Base-by-base conservation (phyloP, 768 basidiomycete species). In the Boletus rufocinnamomeus region DNA sequence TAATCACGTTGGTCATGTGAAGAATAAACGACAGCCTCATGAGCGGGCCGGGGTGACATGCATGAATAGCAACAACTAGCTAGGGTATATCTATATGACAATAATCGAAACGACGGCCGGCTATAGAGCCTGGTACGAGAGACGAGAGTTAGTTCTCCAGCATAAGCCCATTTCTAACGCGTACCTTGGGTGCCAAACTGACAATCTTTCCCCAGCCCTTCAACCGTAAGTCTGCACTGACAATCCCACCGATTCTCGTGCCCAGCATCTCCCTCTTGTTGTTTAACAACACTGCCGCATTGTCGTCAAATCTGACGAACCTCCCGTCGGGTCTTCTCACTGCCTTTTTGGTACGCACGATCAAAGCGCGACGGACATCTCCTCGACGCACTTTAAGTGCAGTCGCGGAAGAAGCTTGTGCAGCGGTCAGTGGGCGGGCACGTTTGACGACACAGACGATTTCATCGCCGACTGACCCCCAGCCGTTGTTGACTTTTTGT, bases 181-280 rank as follows among this genome's bases (percentile, higher is more conserved):
- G 14, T 54, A 94, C 95, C 80, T 93, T 93, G 52, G 94, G 94
- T 63, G 95, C 95, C 67, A 97, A 73, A 75, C 88, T 89, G 55
- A 92, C 86, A 63, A 98, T 91, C 76, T 98, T 97, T 8, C 90
- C 87, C 95, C 95, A 98, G 1, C 94, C 93, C 71, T 92, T 89
- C 82, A 91, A 82, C 61, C 93, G 80, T 72, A 98, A 71, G 66
- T 97, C 95, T 0, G 91, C 90, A 59, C 91, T 94, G 46, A 98
- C 95, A 45, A 95, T 87, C 0, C 95, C 95, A 66, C 91, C 90
- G 54, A 98, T 93, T 68, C 96, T 86, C 50, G 95, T 97, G 21
- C 95, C 95, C 58, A 98, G 71, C 90, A 98, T 93, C 76, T 96
- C 93, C 56, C 87, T 84, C 78, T 98, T 98, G 79, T 93, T 93